Conservation (phyloP, 2,329 filamentous ascomycete species). For the Cercospora citrullina region DNA sequence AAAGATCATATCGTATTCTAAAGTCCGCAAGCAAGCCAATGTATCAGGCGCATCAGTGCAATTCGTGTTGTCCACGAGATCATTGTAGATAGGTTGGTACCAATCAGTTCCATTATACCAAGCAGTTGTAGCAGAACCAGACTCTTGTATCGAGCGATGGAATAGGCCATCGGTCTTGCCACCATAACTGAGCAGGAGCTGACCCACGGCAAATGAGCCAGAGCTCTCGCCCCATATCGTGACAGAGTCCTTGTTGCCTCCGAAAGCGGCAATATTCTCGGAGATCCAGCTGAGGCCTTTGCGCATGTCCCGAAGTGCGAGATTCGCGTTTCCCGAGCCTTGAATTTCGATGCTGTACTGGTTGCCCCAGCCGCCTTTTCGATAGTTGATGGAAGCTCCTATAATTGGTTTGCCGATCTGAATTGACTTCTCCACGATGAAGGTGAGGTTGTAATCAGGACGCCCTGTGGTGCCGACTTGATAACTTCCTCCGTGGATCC, state of each 20-base stretch:
- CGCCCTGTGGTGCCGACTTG: slow-evolving; percentile 24
- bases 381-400: slow-evolving; percentile 62
- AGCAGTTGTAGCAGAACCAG: slow-evolving; percentile 33
- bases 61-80: slow-evolving; percentile 50
- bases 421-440: slow-evolving; percentile 53
- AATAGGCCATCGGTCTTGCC: slow-evolving; percentile 52
- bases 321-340: slow-evolving; percentile 55
- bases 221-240: slow-evolving; percentile 36
- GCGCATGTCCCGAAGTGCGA: slow-evolving; percentile 47
- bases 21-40: slow-evolving; percentile 61
- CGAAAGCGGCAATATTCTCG: slow-evolving; percentile 41
- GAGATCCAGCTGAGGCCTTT: slow-evolving; percentile 48
- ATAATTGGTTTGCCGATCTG: slow-evolving; percentile 53
- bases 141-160: slow-evolving; percentile 49
- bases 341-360: slow-evolving; percentile 57
- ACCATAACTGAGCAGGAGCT: slow-evolving; percentile 47
- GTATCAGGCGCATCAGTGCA: slow-evolving; percentile 26
- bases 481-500: slow-evolving; percentile 54
- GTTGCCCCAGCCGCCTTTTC: slow-evolving; percentile 69
- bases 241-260: slow-evolving; percentile 23
- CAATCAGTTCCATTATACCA: slow-evolving; percentile 27
- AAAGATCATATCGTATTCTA: slow-evolving; percentile 32
- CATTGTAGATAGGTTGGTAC: slow-evolving; percentile 62
- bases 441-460: slow-evolving; percentile 60
- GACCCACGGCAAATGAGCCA: slow-evolving; percentile 48